Base-by-base conservation (phyloP, 2,329 filamentous ascomycete genomes). In the Xylariaceae sp. region DNA sequence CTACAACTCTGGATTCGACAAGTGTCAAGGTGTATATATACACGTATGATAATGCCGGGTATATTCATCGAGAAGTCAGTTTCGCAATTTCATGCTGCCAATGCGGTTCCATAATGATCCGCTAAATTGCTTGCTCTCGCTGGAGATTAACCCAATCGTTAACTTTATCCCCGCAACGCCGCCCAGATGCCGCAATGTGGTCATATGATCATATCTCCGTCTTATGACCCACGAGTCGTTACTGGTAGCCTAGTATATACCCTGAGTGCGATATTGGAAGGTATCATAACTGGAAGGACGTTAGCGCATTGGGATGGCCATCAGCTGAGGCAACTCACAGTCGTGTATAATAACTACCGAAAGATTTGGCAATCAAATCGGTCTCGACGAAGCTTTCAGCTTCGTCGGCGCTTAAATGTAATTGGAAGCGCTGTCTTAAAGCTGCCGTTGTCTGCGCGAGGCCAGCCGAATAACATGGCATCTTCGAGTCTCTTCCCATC, bases 221-320 rank as follows among this genome's bases (percentile, higher is more conserved):
- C 50, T 37, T 30, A 47, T 56, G 49, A 47, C 49, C 53, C 53
- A 47, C 48, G 51, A 30, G 51, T 58, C 51, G 45, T 50, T 44
- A 51, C 47, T 54, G 55, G 57, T 56, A 53, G 50, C 58, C 63
- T 80, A 92, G 72, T 92, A 92, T 72, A 92, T 92, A 62, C 88
- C 89, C 72, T 92, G 88, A 34, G 89, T 92, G 66, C 89, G 83
- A 73, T 92, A 92, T 75, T 92, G 88, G 75, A 91, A 92, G 58
- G 87, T 89, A 72, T 91, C 87, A 67, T 91, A 90, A 72, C 87
- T 89, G 47, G 40, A 26, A 2, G 26, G 40, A 9, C 13, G 45
- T 61, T 50, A 61, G 54, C 26, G 29, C 12, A 3, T 13, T 18
- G 15, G 8, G 19, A 10, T 12, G 19, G 41, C 9, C 13, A 18